A percentile compares a stretch with the other conserved stretches of the same genome.
These are phyloP conservation scores for Leccinum subtestaceum DNA, from an alignment of 768 basidiomycete genomes.

Conservation along the genomic window DNA sequence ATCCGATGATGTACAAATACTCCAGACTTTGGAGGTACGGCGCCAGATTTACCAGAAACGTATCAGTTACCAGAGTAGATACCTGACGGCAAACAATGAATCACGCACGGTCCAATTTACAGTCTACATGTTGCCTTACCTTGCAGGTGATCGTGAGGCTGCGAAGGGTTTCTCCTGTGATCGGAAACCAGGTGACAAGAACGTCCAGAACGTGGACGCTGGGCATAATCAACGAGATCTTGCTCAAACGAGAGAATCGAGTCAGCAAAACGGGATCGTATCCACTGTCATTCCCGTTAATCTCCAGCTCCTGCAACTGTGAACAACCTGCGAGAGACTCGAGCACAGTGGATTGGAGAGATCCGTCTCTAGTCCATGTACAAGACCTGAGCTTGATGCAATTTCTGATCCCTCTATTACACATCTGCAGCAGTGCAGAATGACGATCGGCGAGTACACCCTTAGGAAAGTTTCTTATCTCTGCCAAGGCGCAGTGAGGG, in stretches of 20 bases:
- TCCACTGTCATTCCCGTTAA: conserved; percentile 61
- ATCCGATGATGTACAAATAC: conserved; percentile 62
- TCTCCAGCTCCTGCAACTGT: conserved; percentile 55
- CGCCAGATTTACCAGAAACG: conserved; percentile 47
- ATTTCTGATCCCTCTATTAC: conserved; percentile 53
- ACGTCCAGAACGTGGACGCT: conserved; percentile 49
- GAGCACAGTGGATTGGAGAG: conserved; percentile 59
- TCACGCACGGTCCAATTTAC: neutral
- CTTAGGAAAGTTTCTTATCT: conserved; percentile 74
- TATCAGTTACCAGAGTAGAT: conserved; percentile 58
- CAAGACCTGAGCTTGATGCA: conserved; percentile 61
- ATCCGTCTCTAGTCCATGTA: conserved; percentile 80
- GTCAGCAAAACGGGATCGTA: conserved; percentile 49
- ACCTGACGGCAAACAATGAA: conserved; percentile 36
- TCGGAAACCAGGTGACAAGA: conserved; percentile 49
- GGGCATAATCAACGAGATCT: conserved; percentile 75
- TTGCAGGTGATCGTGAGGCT: conserved; percentile 69
- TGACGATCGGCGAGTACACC: conserved; percentile 31
- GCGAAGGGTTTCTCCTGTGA: conserved; percentile 45
- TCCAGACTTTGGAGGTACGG: conserved; percentile 49
- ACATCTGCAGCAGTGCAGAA: conserved; percentile 38
- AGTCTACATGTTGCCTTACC: conserved; percentile 35
- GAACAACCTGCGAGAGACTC: conserved; percentile 43
- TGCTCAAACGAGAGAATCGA: conserved; percentile 49
- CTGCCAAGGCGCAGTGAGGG: conserved; percentile 34